Conservation (phyloP, 129 eudicot genomes). For the Flaveria linearis region DNA sequence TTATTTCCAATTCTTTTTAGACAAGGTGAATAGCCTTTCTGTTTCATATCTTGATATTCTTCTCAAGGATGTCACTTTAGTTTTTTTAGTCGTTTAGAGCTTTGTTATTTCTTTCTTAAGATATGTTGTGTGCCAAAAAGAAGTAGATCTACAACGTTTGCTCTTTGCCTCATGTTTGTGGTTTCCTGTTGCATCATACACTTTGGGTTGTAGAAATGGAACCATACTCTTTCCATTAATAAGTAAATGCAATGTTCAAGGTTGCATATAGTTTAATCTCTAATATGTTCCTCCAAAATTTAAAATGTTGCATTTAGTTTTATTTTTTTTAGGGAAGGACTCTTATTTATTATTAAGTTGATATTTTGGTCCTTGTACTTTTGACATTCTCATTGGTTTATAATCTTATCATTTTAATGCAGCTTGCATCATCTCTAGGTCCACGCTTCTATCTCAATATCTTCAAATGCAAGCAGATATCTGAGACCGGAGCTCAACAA, state of each 20-base stretch:
- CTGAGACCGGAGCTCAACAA: conserved; percentile 99
- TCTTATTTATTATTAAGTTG: conserved; percentile 2
- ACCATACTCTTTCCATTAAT: neutral
- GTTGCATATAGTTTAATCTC: conserved; percentile 3
- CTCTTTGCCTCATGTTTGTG: conserved; percentile 1
- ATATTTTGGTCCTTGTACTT: conserved; percentile 9
- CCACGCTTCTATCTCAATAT: conserved; percentile 96
- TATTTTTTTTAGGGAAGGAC: conserved; percentile 13
- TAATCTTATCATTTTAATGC: conserved; percentile 24
- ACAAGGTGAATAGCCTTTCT: conserved; percentile 59
- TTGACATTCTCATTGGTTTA: neutral
- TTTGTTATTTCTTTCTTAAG: neutral
- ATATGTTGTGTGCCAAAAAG: neutral
- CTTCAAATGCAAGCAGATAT: conserved; percentile 95
- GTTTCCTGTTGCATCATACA: conserved; percentile 12
- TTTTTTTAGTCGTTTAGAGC: conserved; percentile 1
- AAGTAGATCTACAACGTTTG: neutral
- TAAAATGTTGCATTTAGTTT: conserved; percentile 1
- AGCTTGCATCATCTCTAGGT: conserved; percentile 97
- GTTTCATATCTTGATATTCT: conserved; percentile 22
- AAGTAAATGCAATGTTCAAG: conserved; percentile 7
- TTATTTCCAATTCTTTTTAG: conserved; percentile 91
- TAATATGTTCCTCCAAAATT: conserved; percentile 6
- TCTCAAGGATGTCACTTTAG: neutral
- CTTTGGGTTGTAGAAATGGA: conserved; percentile 14